phyloP scores from a whole-genome alignment of 495 filamentous ascomycete species.

The Immersiella caudata region DNA sequence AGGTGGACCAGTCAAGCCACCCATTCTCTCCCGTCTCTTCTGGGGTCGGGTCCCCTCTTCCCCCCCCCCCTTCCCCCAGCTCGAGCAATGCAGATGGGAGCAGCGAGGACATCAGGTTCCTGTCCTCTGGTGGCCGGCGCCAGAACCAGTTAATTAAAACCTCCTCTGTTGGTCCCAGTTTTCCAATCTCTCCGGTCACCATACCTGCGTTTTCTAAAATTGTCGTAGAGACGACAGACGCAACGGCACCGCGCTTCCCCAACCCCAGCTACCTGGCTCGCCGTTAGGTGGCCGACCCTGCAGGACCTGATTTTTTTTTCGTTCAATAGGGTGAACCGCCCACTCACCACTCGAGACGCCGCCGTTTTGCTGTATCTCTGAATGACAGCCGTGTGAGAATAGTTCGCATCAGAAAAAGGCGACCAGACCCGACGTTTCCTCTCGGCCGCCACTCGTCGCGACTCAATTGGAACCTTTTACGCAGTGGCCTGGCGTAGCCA shows the following conservation, averaged over 20 bases:
- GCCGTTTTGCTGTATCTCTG: slow-evolving; percentile 11
- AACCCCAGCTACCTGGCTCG: slow-evolving; percentile 4
- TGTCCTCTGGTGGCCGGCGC: slow-evolving; percentile 17
- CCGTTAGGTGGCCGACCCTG: slow-evolving; percentile 6
- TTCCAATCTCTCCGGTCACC: slow-evolving; percentile 21
- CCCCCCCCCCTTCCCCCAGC: slow-evolving; percentile 18
- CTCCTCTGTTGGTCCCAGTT: slow-evolving; percentile 24
- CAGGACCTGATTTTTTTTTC: slow-evolving; percentile 18
- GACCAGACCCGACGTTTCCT: not conserved
- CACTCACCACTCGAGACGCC: not conserved
- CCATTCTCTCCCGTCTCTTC: slow-evolving; percentile 21
- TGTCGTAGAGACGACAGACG: slow-evolving; percentile 8
- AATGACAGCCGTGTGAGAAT: slow-evolving; percentile 2
- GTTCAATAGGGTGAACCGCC: not conserved
- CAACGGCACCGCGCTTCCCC: slow-evolving; percentile 7
- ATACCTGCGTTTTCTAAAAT: slow-evolving; percentile 18
- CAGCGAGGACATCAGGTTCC: slow-evolving; percentile 15
- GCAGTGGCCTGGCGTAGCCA: slow-evolving; percentile 17
- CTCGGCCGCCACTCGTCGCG: not conserved
- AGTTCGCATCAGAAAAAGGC: not conserved
- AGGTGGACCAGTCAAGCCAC: slow-evolving; percentile 20
- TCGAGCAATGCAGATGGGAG: slow-evolving; percentile 27
- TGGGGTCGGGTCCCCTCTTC: slow-evolving; percentile 11
- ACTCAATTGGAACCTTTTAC: slow-evolving; percentile 17
- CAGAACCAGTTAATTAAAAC: slow-evolving; percentile 27